Conservation (phyloP, 2,329 filamentous ascomycete species). For the Metarhizium rileyi region DNA sequence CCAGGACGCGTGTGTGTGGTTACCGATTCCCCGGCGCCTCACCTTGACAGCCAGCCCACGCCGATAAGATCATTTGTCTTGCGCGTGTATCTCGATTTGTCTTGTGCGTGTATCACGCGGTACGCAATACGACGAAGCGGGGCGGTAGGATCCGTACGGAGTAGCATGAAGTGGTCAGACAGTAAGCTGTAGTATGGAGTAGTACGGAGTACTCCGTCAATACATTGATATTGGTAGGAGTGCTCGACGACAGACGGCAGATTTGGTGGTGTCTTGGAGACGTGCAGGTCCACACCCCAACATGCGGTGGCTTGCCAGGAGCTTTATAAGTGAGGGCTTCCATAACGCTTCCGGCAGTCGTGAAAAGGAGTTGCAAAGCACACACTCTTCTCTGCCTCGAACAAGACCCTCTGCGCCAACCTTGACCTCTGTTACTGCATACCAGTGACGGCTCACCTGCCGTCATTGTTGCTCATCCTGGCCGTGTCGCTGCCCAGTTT, state of each 20-base stretch:
- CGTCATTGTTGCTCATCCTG: background rate
- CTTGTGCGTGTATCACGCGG: background rate
- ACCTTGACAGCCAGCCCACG: background rate
- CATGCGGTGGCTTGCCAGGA: background rate
- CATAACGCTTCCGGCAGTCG: background rate
- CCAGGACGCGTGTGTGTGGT: background rate
- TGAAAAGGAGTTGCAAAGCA: background rate
- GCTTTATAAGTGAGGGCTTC: background rate
- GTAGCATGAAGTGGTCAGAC: too few relatives aligned
- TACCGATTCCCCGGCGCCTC: background rate
- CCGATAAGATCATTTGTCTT: background rate
- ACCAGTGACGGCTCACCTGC: background rate
- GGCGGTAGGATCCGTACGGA: too few relatives aligned
- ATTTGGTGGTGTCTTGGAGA: background rate
- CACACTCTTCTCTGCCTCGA: background rate
- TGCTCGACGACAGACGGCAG: background rate
- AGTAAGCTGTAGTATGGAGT: too few relatives aligned
- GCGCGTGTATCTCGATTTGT: too few relatives aligned
- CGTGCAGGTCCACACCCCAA: background rate
- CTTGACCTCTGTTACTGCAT: background rate
- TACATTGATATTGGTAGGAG: too few relatives aligned
- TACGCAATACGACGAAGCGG: conserved; percentile 4
- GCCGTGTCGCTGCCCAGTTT: background rate
- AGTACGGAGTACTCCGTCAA: too few relatives aligned
- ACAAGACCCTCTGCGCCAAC: background rate